Percentiles rank a stretch among this genome's conserved stretches.
These are phyloP conservation scores for Capsicum pubescens DNA, from an alignment of 257 asterid species.

Conservation along the genomic window DNA sequence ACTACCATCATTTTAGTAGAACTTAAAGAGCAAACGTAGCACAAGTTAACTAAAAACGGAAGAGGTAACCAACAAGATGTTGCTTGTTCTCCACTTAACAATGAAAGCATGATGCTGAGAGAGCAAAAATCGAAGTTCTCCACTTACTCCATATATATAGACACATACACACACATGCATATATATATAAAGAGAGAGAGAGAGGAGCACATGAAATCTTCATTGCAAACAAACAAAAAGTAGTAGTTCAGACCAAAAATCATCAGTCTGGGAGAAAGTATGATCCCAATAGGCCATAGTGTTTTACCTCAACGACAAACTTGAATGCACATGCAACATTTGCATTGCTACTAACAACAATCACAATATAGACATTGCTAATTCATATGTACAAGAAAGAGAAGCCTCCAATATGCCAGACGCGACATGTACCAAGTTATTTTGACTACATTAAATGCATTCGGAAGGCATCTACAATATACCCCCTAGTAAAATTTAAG, in stretches of 20 bases:
- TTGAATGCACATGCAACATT: conserved; percentile 98
- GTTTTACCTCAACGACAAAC: conserved; percentile 95
- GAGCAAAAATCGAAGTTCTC: no score
- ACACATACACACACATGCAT: no score
- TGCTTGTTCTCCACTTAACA: no score
- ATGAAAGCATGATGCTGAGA: no score
- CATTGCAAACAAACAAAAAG: background rate
- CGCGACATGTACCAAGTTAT: conserved; percentile 99
- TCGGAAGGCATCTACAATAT: conserved; percentile 99
- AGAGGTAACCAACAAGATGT: no score
- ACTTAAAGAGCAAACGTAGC: no score
- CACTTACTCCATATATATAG: no score
- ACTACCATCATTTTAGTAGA: no score
- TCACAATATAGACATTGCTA: conserved; percentile 96
- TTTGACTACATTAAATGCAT: conserved; percentile 97
- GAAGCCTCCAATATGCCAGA: conserved; percentile 99
- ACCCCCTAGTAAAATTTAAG: conserved; percentile 63
- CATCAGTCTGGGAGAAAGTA: background rate
- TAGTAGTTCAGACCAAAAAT: background rate
- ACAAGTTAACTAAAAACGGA: no score
- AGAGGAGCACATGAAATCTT: background rate
- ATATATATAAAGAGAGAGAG: background rate
- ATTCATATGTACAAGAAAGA: conserved; percentile 98
- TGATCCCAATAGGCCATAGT: background rate
- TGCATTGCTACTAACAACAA: conserved; percentile 98